Evolutionary conservation across 257 asterid species (phyloP), one percentile per base, ranked within the genome.

Genomic region (Oldenlandia corymbosa): DNA sequence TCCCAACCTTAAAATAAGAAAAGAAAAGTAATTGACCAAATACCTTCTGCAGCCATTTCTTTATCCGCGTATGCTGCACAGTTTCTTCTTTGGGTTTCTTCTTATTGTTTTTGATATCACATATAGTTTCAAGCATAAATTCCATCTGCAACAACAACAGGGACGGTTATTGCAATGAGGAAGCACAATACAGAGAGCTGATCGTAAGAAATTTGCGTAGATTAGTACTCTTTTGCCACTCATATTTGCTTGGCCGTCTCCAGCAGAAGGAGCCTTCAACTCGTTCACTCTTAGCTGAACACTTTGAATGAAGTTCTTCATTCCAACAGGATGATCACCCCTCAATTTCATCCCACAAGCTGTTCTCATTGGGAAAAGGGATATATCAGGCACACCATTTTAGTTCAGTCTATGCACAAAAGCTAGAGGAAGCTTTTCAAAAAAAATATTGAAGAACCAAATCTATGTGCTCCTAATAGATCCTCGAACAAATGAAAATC

Each of bases 331-430:
- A 85, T 93, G 97, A 72, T 90, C 95, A 7, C 88, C 87, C 78
- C 97, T 85, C 76, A 93, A 70, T 80, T 82, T 84, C 95, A 93
- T 90, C 62, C 99, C 99, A 83, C 99, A 90, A 73, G 92, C 97
- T 93, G 86, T 64, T 67, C 71, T 8, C 59, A 59, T 41, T 13
- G 13, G 41, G 21, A 41, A 48, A 48, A 49, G 21, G 21, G 5
- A 4, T 5, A 42, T 28, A 20, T 70, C 20, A 62, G 53, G 7
- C 28, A 37, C 10, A 30, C 54, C 7, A 20, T 42, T n/a, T 13
- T 13, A 16, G 41, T 8, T 0, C n/a, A n/a, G n/a, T 54, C 48
- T 30, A 23, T 26, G 7, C 47, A 67, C 32, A 67, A 20, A 43
- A 31, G 9, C 4, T 10, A 6, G 32, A 23, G 14, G 28, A 34